Evolutionary conservation across 208 protist genomes (phyloP).

Genomic region (Strigomonas culicis): DNA sequence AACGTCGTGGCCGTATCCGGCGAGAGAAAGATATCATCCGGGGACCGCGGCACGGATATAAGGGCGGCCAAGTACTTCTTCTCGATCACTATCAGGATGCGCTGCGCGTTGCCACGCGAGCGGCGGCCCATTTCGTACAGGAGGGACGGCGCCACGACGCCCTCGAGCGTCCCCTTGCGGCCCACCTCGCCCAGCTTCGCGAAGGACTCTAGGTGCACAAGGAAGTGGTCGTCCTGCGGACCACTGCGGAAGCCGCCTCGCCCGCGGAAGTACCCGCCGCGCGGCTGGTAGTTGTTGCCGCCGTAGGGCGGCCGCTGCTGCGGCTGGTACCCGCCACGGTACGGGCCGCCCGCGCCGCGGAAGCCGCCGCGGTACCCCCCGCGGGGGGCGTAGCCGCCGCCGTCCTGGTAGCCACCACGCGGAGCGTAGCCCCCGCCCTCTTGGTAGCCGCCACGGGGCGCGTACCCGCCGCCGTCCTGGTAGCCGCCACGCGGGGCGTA

Average conservation of each 20-base stretch:
- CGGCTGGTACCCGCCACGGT: constrained; percentile 5
- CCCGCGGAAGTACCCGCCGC: constrained; percentile 16
- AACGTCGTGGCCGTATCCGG: constrained; percentile 50
- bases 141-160: constrained; percentile 30
- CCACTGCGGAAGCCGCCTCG: constrained; percentile 15
- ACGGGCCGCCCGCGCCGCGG: not conserved
- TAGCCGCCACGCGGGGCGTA: constrained; percentile 3
- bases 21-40: constrained; percentile 66
- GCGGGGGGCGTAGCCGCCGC: constrained; percentile 17
- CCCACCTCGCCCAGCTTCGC: constrained; percentile 59
- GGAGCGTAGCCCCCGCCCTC: not conserved
- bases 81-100: constrained; percentile 55
- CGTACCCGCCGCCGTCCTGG: constrained; percentile 3
- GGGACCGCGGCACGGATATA: constrained; percentile 50
- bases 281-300: constrained; percentile 14
- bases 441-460: constrained; percentile 6
- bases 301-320: constrained; percentile 15
- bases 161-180: constrained; percentile 46
- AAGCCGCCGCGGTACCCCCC: constrained; percentile 22
- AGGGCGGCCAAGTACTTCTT: constrained; percentile 58
- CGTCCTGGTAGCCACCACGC: constrained; percentile 1
- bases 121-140: constrained; percentile 31
- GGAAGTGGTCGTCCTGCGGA: constrained; percentile 31
- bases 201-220: constrained; percentile 73
- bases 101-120: constrained; percentile 26